A percentile compares a stretch with the other conserved stretches of the same genome.
Conservation (phyloP, 1,284 basidiomycete species). For the Irpex sp. region DNA sequence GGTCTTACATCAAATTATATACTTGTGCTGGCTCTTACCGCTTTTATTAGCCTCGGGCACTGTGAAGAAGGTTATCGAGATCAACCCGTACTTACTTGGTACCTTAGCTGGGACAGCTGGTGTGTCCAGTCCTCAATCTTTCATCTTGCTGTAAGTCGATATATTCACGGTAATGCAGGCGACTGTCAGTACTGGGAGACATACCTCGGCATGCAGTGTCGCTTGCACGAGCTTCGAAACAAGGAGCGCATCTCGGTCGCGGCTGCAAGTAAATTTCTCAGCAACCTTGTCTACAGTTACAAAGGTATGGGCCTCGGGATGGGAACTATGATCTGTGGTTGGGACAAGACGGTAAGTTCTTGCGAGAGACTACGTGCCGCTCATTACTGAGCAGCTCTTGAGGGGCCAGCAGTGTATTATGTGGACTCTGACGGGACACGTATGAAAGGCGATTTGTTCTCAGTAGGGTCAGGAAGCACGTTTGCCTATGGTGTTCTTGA, state of each 20-base stretch:
- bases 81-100: conserved; percentile 97
- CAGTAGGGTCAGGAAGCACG: conserved; percentile 96
- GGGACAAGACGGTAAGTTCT: conserved; percentile 91
- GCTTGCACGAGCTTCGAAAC: conserved; percentile 95
- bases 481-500: conserved; percentile 99
- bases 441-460: conserved; percentile 95
- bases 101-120: conserved; percentile 99
- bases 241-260: conserved; percentile 99
- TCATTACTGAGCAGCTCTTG: conserved; percentile 1
- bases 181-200: conserved; percentile 98
- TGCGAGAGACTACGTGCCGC: not conserved
- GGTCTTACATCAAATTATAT: not conserved
- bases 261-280: conserved; percentile 95
- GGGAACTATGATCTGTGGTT: conserved; percentile 99
- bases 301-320: conserved; percentile 99
- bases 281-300: conserved; percentile 97
- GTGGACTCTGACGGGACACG: conserved; percentile 98
- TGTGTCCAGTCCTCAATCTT: conserved; percentile 31
- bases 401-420: conserved; percentile 97
- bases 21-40: conserved; percentile 1
- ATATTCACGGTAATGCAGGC: conserved; percentile 40
- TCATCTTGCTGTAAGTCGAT: conserved; percentile 2
- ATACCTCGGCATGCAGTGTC: conserved; percentile 97
- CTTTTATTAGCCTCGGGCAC: conserved; percentile 77
- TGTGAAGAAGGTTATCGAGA: conserved; percentile 99